phyloP scores from a whole-genome alignment of 352 stramenopile species.

The Globisporangium cylindrosporum region DNA sequence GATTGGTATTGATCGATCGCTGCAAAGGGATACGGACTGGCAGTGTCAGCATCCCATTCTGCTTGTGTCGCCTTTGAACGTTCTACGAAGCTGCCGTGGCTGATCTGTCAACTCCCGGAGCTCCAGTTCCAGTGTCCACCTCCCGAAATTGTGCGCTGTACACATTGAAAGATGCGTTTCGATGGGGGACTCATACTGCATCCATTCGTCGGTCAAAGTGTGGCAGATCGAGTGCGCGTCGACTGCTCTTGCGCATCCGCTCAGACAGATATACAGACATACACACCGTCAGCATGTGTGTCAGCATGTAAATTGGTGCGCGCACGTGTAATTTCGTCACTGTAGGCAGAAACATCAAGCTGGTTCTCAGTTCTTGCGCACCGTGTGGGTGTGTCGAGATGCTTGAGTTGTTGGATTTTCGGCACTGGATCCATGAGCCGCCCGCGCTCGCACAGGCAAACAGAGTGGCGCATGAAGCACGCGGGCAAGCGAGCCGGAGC shows the following conservation, averaged over 20 bases:
- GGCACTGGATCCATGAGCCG: background rate
- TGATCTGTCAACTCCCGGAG: constrained; percentile 6
- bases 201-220: background rate
- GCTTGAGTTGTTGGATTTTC: background rate
- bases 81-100: constrained; percentile 13
- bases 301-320: background rate
- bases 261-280: background rate
- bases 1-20: background rate
- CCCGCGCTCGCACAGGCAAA: no score
- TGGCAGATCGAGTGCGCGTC: background rate
- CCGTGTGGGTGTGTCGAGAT: background rate
- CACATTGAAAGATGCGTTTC: constrained; percentile 8
- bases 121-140: background rate
- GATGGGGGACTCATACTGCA: background rate
- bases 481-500: background rate
- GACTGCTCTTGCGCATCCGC: background rate
- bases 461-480: background rate
- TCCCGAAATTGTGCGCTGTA: background rate
- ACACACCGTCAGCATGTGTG: background rate
- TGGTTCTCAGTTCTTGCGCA: background rate
- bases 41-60: background rate
- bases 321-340: background rate
- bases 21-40: constrained; percentile 13
- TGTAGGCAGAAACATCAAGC: constrained; percentile 4
- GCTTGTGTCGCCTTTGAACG: background rate